These are phyloP conservation scores for Saccharum hybrid DNA, from an alignment of 202 grass and related monocot genomes.

Conservation along the genomic window DNA sequence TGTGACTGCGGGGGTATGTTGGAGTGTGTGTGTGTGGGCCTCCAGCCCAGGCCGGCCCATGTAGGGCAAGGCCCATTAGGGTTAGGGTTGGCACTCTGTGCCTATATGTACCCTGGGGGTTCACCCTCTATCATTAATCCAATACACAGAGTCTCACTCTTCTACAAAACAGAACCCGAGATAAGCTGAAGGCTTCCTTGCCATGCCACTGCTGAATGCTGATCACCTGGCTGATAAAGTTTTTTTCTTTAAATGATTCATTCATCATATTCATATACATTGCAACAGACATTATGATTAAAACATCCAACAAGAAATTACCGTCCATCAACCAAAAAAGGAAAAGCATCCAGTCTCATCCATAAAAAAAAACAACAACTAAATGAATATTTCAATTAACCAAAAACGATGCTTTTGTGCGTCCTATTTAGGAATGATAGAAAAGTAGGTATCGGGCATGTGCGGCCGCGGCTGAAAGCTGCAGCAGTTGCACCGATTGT, in stretches of 20 bases:
- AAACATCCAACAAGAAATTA: background rate
- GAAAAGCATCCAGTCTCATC: background rate
- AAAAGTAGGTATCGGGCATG: background rate
- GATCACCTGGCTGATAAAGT: conserved; percentile 21
- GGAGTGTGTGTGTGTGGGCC: too few species aligned
- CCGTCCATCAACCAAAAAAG: background rate
- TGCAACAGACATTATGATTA: background rate
- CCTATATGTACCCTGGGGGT: too few species aligned
- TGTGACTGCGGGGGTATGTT: too few species aligned
- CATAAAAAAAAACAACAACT: background rate
- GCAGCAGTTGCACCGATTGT: too few species aligned
- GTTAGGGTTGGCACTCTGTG: too few species aligned
- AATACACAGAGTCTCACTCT: too few species aligned
- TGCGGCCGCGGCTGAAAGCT: too few species aligned
- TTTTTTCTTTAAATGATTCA: background rate
- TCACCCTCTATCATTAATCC: too few species aligned
- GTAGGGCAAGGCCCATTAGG: too few species aligned
- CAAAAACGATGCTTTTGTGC: background rate
- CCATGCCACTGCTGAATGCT: conserved; percentile 34
- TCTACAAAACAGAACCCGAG: background rate
- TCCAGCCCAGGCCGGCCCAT: too few species aligned
- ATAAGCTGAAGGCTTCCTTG: conserved; percentile 25
- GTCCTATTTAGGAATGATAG: background rate
- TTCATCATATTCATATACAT: background rate
- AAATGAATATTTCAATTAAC: conserved; percentile 6